Base-by-base conservation (phyloP, 805 yeast genomes). In the Cyberlindnera americana region DNA sequence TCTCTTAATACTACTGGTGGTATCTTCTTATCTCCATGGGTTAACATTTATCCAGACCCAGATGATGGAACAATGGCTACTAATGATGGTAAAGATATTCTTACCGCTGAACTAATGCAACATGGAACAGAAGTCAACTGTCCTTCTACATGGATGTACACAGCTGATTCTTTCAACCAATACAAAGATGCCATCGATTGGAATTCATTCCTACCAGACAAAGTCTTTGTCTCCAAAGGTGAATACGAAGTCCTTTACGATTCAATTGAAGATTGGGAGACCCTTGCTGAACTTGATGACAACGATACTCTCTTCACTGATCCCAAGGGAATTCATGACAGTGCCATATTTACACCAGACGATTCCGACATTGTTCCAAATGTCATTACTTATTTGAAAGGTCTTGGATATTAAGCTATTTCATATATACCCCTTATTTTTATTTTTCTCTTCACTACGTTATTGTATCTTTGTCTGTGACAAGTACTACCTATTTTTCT, bases 11-110 rank as follows among this genome's bases (percentile, higher is more conserved):
- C 35, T 25, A 34, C 27, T 10, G 47, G 48, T 19, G 38, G 36
- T n/a, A 12, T 44, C 27, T 22, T 39, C 17, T 11, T 48, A 5
- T 46, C 50, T 3, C 52, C 52, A 23, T 48, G 52, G 52, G 40
- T 48, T 12, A 38, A 48, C 26, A 3, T 48, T 5, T 33, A 35
- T 14, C 52, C 52, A 27, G 29, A 19, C 9, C 29, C 21, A 8
- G 12, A 27, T 5, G 30, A 25, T 29, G 49, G 38, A 2, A 15
- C 35, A 7, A 30, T 38, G 23, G 15, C 19, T 15, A 24, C 21
- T 13, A 39, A 44, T 16, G 30, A 26, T 11, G 28, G 33, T 2
- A 31, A 24, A 22, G 51, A 47, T 21, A 19, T 34, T 15, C 19
- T 44, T 8, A 37, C 38, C 11, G 37, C 46, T 4, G 17, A 17